Percentiles rank a stretch among this genome's conserved stretches.
These are phyloP conservation scores for Tetrapisispora taiwanensis DNA, from an alignment of 805 yeast genomes.

Conservation along the genomic window DNA sequence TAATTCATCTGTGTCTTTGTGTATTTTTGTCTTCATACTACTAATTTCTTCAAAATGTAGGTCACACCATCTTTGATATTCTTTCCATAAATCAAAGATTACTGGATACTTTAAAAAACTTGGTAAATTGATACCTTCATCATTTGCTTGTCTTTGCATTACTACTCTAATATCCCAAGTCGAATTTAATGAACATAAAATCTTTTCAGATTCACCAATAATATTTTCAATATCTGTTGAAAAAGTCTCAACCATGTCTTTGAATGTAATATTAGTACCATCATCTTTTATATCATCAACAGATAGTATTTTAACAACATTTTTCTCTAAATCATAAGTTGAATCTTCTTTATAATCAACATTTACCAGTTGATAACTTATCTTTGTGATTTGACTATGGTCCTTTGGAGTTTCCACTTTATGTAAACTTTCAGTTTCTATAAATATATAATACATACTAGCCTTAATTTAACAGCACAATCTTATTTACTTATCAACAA, in stretches of 20 bases:
- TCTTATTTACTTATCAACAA: too few relatives aligned
- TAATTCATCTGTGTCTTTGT: constrained; percentile 10
- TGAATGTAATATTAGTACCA: constrained; percentile 40
- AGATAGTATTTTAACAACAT: constrained; percentile 42
- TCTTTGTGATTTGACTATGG: constrained; percentile 54
- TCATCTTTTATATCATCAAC: constrained; percentile 47
- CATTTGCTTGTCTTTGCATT: constrained; percentile 72
- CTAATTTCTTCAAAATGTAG: constrained; percentile 36
- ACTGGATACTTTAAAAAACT: constrained; percentile 65
- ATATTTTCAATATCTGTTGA: constrained; percentile 34
- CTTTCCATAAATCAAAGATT: constrained; percentile 65
- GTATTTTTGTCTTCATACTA: constrained; percentile 4
- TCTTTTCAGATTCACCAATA: constrained; percentile 39
- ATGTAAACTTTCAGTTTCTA: constrained; percentile 16
- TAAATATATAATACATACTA: constrained; percentile 10
- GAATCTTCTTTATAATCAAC: constrained; percentile 33
- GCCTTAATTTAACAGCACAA: too few relatives aligned
- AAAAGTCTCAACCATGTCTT: constrained; percentile 49
- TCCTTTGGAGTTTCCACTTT: constrained; percentile 37
- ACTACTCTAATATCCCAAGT: constrained; percentile 69
- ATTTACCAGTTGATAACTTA: constrained; percentile 59
- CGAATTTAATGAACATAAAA: constrained; percentile 53
- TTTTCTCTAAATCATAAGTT: constrained; percentile 33
- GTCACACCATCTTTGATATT: constrained; percentile 61
- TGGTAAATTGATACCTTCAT: constrained; percentile 62